Conservation (phyloP, 108 stramenopile genomes). For the Skeletonema potamos region DNA sequence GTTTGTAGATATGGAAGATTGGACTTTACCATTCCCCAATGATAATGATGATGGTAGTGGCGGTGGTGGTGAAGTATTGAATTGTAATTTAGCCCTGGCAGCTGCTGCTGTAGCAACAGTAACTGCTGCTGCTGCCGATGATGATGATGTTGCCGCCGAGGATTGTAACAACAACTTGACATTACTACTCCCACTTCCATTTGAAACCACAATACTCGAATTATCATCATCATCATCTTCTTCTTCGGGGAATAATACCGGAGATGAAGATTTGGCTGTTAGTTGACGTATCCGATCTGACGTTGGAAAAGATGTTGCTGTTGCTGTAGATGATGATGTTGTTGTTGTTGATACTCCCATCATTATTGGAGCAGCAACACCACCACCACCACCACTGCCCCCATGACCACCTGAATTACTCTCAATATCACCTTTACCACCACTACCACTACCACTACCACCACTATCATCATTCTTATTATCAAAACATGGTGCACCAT, state of each 20-base stretch:
- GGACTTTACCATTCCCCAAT: not conserved
- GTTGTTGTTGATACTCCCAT: too few species aligned
- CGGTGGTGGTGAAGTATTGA: too few species aligned
- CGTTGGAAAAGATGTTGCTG: not conserved
- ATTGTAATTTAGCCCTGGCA: too few species aligned
- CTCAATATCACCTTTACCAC: not conserved
- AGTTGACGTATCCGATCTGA: not conserved
- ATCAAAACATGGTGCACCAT: too few species aligned
- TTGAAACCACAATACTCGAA: constrained; percentile 21
- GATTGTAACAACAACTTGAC: not conserved
- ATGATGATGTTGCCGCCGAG: not conserved
- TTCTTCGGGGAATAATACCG: constrained; percentile 6
- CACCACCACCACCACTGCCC: too few species aligned
- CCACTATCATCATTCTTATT: too few species aligned
- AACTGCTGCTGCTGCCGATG: not conserved
- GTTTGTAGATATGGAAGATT: not conserved
- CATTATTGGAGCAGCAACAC: too few species aligned
- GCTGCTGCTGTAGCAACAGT: too few species aligned
- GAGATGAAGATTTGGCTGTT: constrained; percentile 3
- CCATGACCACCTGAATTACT: too few species aligned
- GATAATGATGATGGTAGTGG: not conserved
- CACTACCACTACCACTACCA: not conserved
- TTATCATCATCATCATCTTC: constrained; percentile 20
- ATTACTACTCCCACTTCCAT: constrained; percentile 8
- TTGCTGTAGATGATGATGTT: not conserved